These are phyloP conservation scores for Pseudogymnoascus sp. DNA, from an alignment of 2,329 filamentous ascomycete species.

Conservation along the genomic window DNA sequence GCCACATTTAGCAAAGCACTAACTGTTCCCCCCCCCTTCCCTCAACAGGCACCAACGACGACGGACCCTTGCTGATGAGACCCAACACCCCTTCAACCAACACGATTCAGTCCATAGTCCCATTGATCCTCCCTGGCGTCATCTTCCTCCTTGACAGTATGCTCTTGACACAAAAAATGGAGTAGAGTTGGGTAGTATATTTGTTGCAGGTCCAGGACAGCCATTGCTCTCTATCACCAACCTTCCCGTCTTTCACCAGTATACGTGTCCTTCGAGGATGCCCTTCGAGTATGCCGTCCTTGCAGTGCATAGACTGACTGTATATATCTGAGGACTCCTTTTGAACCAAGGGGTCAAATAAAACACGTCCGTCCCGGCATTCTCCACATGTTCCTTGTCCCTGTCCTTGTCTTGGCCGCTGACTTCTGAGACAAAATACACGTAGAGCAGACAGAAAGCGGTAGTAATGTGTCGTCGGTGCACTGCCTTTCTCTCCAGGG, in stretches of 20 bases:
- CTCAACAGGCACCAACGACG: constrained; percentile 6
- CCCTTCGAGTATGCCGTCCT: neutral
- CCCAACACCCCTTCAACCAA: constrained; percentile 9
- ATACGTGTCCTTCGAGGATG: neutral
- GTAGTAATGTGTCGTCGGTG: neutral
- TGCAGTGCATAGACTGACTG: neutral
- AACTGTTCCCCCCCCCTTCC: neutral
- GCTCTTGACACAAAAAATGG: constrained; percentile 6
- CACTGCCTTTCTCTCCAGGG: neutral
- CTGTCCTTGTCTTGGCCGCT: constrained; percentile 7
- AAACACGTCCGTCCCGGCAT: constrained; percentile 4
- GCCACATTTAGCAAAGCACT: constrained; percentile 6
- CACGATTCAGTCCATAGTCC: neutral
- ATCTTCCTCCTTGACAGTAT: neutral
- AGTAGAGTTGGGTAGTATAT: neutral
- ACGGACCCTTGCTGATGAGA: constrained; percentile 8
- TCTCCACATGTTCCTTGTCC: constrained; percentile 7
- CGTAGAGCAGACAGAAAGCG: neutral
- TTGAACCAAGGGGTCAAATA: constrained; percentile 4
- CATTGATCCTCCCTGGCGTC: constrained; percentile 3
- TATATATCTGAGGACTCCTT: neutral
- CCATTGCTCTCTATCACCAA: neutral
- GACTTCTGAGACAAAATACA: constrained; percentile 8
- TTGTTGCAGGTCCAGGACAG: neutral
- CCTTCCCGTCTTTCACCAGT: neutral